Percentiles rank a stretch among this genome's conserved stretches.
phyloP scores from a whole-genome alignment of 2,329 filamentous ascomycete species.

The Hirsutella minnesotensis region DNA sequence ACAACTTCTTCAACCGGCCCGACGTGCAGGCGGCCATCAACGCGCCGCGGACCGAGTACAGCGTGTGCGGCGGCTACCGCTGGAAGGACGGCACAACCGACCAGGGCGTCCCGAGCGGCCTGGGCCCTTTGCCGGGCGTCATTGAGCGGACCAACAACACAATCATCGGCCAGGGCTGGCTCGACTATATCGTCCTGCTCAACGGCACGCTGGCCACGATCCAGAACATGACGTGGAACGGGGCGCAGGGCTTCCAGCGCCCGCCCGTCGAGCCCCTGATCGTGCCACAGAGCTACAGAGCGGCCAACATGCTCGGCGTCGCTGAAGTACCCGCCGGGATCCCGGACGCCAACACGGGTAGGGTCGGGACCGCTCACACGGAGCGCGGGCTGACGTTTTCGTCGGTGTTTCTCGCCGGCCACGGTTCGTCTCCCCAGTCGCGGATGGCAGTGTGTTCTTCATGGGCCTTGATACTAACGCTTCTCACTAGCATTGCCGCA shows the following conservation, averaged over 20 bases:
- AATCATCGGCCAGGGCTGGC: slow-evolving; percentile 60
- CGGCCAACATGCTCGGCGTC: not conserved
- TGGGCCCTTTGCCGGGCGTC: slow-evolving; percentile 44
- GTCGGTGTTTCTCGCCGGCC: not conserved
- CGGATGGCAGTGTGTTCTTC: no score
- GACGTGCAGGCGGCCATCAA: not conserved
- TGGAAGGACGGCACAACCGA: no score
- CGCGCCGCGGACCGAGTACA: no score
- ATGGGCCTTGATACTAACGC: no score
- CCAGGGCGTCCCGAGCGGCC: no score
- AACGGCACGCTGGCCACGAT: slow-evolving; percentile 61
- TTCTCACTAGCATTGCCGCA: slow-evolving; percentile 34
- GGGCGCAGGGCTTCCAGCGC: slow-evolving; percentile 53
- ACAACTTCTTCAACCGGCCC: not conserved
- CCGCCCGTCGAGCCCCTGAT: slow-evolving; percentile 51
- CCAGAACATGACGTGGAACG: slow-evolving; percentile 74
- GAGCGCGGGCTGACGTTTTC: not conserved
- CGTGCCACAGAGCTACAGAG: slow-evolving; percentile 34
- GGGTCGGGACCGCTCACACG: not conserved
- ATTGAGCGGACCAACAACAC: slow-evolving; percentile 62
- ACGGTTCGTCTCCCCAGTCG: no score
- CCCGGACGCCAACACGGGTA: not conserved
- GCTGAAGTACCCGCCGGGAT: not conserved
- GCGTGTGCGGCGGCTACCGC: no score
- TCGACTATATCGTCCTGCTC: slow-evolving; percentile 55